Evolutionary conservation across 2,329 filamentous ascomycete species (phyloP), one percentile per base, ranked within the genome.

Genomic region (Aspergillus brunneoviolaceus): DNA sequence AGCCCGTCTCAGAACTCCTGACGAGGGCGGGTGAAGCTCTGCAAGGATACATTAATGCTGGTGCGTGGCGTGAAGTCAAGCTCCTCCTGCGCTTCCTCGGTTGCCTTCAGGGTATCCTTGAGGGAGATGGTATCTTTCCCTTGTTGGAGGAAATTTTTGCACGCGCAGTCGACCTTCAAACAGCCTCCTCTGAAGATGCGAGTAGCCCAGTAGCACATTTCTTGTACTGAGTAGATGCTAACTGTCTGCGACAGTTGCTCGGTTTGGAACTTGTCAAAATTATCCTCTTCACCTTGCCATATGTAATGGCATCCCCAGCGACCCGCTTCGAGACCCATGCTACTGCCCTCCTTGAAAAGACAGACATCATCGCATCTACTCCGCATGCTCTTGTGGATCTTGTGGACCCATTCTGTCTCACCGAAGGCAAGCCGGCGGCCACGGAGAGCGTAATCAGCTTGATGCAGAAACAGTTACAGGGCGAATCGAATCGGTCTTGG

Each of bases 241-340:
- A 73, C 60, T 29, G 51, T 49, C 49, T 55, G 61, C 60, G 63
- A 68, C 65, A 86, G 82, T 78, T 85, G 49, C 78, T 89, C 53
- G 86, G 87, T 21, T 78, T 96, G 48, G 95, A 98, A 79, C 85
- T 99, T 35, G 92, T 97, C 74, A 98, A 97, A 78, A 93, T 97
- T 68, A 97, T 99, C 65, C 86, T 98, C 49, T 86, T 97, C 52
- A 96, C 94, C 0, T 90, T 99, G 60, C 94, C 95, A 0, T 99
- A 98, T 74, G 83, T 92, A 57, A 88, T 96, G 83, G 86, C 88
- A 10, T 87, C 90, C 2, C 85, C 88, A 0, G 89, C 90, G 3
- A 81, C 83, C 3, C 86, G 87, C 53, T 88, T 89, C 70, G 86
- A 89, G 67, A 83, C 89, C 65, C 90, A 90, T 71, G 92, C 92